These are phyloP conservation scores for Neurospora tetrasperma DNA, from an alignment of 495 filamentous ascomycete genomes.

Conservation along the genomic window DNA sequence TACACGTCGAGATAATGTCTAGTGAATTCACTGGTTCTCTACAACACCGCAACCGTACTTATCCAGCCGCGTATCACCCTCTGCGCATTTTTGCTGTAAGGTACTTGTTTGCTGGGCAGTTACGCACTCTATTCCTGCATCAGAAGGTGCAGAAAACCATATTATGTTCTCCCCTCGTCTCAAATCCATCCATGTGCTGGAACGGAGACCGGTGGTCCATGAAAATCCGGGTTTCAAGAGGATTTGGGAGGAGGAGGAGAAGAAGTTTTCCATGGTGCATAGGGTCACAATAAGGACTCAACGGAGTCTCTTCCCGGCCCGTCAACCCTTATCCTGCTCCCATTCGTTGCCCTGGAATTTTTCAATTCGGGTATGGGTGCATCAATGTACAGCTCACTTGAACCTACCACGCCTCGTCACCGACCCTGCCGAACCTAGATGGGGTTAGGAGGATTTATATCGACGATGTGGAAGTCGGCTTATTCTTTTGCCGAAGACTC, in stretches of 20 bases:
- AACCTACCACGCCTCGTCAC: neutral
- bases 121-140: neutral
- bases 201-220: neutral
- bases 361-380: constrained; percentile 4
- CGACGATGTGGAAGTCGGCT: neutral
- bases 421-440: neutral
- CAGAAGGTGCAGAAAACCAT: neutral
- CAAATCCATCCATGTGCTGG: neutral
- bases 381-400: neutral
- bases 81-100: neutral
- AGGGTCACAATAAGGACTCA: neutral
- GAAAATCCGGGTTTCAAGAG: neutral
- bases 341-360: constrained; percentile 5
- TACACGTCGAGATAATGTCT: neutral
- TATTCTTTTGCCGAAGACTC: neutral
- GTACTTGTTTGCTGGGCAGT: neutral
- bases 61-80: neutral
- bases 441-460: neutral
- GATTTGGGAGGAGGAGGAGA: neutral
- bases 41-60: neutral
- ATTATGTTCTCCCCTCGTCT: neutral
- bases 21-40: neutral
- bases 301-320: neutral
- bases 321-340: neutral
- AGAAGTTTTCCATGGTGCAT: neutral